Conservation (phyloP, 2,329 filamentous ascomycete genomes). For the Claviceps monticola region DNA sequence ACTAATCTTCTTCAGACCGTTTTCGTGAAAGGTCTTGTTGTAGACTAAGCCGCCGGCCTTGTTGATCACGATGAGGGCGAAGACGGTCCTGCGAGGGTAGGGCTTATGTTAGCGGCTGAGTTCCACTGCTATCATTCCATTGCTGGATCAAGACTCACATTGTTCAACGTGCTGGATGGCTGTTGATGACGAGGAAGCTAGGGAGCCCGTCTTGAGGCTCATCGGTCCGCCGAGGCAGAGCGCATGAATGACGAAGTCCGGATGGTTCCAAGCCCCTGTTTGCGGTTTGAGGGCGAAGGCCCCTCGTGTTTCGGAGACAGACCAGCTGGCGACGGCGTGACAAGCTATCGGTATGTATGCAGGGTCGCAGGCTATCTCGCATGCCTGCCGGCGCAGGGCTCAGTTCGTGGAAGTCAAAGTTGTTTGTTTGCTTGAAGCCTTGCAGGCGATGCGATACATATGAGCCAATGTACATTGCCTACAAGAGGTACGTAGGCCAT, state of each 20-base stretch:
- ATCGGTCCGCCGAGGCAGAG: constrained; percentile 7
- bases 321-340: neutral
- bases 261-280: too few relatives aligned
- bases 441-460: neutral
- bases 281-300: neutral
- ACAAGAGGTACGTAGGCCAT: too few relatives aligned
- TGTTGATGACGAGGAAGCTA: neutral
- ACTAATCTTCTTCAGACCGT: constrained; percentile 70
- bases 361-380: neutral
- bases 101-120: neutral
- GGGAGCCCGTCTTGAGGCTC: constrained; percentile 6
- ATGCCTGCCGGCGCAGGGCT: neutral
- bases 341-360: neutral
- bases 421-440: neutral
- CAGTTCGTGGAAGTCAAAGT: neutral
- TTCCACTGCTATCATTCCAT: neutral
- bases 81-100: constrained; percentile 60
- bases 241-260: neutral
- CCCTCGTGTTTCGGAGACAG: too few relatives aligned
- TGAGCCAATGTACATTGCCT: too few relatives aligned
- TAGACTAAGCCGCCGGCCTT: constrained; percentile 95
- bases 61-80: constrained; percentile 94
- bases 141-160: neutral
- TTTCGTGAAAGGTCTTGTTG: constrained; percentile 83
- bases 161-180: neutral